phyloP scores from a whole-genome alignment of 139 green algal species.

The Tetraselmis striata region DNA sequence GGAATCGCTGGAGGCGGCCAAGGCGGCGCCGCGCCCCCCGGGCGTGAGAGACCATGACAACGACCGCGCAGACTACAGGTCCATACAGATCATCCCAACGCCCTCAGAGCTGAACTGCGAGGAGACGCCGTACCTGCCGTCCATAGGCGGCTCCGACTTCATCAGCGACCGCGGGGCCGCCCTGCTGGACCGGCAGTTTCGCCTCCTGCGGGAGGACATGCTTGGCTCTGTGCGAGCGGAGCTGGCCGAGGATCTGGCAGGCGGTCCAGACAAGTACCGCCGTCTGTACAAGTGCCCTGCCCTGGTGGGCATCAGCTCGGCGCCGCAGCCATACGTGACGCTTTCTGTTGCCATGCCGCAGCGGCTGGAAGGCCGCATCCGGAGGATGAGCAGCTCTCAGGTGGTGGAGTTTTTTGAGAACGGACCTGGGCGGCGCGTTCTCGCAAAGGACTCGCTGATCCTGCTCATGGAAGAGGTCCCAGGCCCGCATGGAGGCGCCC shows the following conservation, averaged over 20 bases:
- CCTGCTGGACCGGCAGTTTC: background rate
- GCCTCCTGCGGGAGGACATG: background rate
- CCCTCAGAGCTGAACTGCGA: background rate
- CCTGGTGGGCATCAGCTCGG: background rate
- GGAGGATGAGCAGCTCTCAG: too few species aligned
- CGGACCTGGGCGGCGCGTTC: background rate
- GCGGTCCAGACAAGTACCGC: background rate
- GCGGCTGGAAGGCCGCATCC: too few species aligned
- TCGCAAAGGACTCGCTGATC: background rate
- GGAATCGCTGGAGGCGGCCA: background rate
- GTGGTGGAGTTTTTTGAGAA: background rate
- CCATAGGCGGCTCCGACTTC: background rate
- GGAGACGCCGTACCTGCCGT: background rate
- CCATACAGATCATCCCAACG: background rate
- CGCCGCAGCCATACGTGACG: background rate
- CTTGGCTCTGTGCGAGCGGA: background rate
- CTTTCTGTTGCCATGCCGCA: too few species aligned
- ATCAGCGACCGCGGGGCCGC: background rate
- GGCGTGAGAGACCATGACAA: background rate
- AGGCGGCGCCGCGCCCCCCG: background rate
- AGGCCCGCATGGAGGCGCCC: too few species aligned
- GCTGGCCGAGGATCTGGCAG: background rate
- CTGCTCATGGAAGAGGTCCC: background rate
- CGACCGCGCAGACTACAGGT: background rate
- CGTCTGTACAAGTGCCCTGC: background rate